Percentiles rank a stretch among this genome's conserved stretches.
Evolutionary conservation across 225 moss, liverwort and hornwort species (phyloP).

Genomic region (Ulota crispa): DNA sequence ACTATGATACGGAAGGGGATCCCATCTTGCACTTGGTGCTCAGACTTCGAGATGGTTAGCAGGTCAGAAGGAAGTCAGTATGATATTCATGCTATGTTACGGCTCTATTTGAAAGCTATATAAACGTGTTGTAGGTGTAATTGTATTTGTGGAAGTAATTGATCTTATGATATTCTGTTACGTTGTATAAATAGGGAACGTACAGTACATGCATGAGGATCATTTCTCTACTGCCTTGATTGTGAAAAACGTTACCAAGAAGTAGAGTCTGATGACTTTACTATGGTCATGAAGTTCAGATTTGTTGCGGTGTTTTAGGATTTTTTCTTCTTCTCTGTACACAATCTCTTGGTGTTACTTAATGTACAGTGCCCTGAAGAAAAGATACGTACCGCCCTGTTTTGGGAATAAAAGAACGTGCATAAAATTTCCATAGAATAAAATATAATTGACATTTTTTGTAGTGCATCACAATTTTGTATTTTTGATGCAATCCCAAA

Average conservation of each 20-base stretch:
- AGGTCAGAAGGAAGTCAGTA: slow-evolving; percentile 7
- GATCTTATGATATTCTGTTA: neutral
- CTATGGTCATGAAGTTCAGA: neutral
- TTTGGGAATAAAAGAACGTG: too few relatives aligned
- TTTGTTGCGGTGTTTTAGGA: neutral
- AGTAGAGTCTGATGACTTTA: neutral
- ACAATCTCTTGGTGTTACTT: neutral
- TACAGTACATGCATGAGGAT: neutral
- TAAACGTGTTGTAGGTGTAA: neutral
- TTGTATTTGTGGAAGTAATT: neutral
- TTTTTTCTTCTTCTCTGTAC: neutral
- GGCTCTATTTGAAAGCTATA: neutral
- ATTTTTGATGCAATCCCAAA: too few relatives aligned
- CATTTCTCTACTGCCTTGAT: neutral
- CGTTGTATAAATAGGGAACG: neutral
- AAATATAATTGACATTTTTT: too few relatives aligned
- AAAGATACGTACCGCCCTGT: too few relatives aligned
- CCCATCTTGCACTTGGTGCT: slow-evolving; percentile 21
- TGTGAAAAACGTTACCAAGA: neutral
- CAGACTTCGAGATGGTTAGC: slow-evolving; percentile 19
- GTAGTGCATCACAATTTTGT: too few relatives aligned
- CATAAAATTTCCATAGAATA: too few relatives aligned
- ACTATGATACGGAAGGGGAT: slow-evolving; percentile 5
- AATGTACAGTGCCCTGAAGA: too few relatives aligned
- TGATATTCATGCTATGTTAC: slow-evolving; percentile 4